Evolutionary conservation across 2,329 filamentous ascomycete genomes (phyloP).

Genomic region (Talaromyces sp.): DNA sequence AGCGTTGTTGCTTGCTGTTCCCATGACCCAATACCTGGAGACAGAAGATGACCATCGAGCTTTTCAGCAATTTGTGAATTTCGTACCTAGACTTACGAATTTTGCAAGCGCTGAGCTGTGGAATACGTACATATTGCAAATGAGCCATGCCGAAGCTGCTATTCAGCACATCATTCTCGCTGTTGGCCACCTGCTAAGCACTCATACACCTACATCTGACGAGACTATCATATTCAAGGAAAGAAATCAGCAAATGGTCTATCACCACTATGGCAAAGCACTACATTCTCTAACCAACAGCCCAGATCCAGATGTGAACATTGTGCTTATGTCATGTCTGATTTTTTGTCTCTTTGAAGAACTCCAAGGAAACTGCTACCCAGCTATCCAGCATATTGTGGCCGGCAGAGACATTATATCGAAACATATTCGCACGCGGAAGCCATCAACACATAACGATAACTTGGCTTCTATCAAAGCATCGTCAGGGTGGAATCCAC

Average conservation of each 20-base stretch:
- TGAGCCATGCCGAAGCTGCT: constrained; percentile 15
- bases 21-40: constrained; percentile 1
- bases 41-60: constrained; percentile 8
- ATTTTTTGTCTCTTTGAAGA: constrained; percentile 16
- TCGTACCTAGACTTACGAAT: constrained; percentile 4
- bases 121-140: constrained; percentile 14
- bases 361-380: constrained; percentile 15
- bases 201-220: neutral
- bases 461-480: constrained; percentile 1
- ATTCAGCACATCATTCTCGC: constrained; percentile 15
- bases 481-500: constrained; percentile 10
- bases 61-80: constrained; percentile 3
- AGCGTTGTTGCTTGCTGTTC: constrained; percentile 8
- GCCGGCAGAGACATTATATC: constrained; percentile 11
- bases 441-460: neutral
- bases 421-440: neutral
- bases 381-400: constrained; percentile 12
- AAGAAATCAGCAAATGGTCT: neutral
- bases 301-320: constrained; percentile 6
- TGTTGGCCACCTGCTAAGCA: constrained; percentile 10
- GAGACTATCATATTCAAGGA: neutral
- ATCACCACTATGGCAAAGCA: constrained; percentile 14
- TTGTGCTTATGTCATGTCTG: constrained; percentile 12
- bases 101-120: constrained; percentile 11
- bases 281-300: constrained; percentile 1